phyloP scores from a whole-genome alignment of 495 filamentous ascomycete genomes.

The Bathelium albidoporum region DNA sequence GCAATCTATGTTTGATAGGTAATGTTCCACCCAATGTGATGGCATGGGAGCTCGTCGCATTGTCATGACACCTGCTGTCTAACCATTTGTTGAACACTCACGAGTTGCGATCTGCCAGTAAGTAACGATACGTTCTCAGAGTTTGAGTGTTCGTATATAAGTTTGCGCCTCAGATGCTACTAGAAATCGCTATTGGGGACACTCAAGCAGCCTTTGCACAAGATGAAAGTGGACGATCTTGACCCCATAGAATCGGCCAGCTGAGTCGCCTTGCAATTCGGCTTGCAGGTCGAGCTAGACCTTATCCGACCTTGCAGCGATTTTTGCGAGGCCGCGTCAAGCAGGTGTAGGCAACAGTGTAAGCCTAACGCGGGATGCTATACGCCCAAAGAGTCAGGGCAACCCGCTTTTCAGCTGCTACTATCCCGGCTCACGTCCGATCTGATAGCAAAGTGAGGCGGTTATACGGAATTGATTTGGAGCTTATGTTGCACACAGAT shows the following conservation, averaged over 20 bases:
- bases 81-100: background rate
- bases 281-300: background rate
- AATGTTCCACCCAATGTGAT: background rate
- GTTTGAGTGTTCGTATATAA: background rate
- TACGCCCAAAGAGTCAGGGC: background rate
- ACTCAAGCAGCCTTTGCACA: background rate
- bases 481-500: background rate
- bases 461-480: too few relatives aligned
- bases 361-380: background rate
- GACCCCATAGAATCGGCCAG: background rate
- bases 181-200: background rate
- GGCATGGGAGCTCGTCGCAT: background rate
- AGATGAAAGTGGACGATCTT: background rate
- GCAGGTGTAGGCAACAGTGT: background rate
- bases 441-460: background rate
- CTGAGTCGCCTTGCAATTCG: background rate
- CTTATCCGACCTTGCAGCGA: background rate
- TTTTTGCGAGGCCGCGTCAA: background rate
- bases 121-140: background rate
- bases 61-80: background rate
- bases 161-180: background rate
- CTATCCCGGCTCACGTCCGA: background rate
- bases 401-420: background rate
- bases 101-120: background rate
- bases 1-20: background rate